Conservation (phyloP, 495 filamentous ascomycete genomes). For the Jackrogersella multiformis region DNA sequence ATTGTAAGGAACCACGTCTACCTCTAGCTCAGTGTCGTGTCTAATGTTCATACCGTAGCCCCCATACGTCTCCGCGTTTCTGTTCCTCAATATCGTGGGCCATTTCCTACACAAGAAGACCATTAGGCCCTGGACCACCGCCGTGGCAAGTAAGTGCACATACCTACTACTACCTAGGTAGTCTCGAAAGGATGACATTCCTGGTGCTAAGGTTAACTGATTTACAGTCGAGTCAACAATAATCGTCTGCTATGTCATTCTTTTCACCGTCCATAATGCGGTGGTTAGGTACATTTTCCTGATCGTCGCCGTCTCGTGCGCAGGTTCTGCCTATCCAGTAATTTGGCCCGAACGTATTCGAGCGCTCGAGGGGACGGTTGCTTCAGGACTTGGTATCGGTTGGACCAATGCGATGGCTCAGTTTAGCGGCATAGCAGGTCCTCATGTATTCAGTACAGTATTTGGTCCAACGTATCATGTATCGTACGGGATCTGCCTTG, state of each 20-base stretch:
- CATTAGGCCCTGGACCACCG: slow-evolving; percentile 53
- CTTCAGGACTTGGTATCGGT: slow-evolving; percentile 55
- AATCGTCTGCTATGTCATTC: slow-evolving; percentile 58
- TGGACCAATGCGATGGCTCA: slow-evolving; percentile 58
- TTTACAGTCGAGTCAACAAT: slow-evolving; percentile 51
- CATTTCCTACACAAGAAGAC: slow-evolving; percentile 49
- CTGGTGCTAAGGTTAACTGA: slow-evolving; percentile 1
- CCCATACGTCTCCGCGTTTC: slow-evolving; percentile 51
- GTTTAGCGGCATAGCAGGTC: slow-evolving; percentile 56
- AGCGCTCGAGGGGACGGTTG: slow-evolving; percentile 51
- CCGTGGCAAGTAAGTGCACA: slow-evolving; percentile 48
- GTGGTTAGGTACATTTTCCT: slow-evolving; percentile 53
- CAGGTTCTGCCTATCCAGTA: slow-evolving; percentile 54
- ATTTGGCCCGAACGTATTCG: slow-evolving; percentile 60
- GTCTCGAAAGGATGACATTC: not conserved
- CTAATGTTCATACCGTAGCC: slow-evolving; percentile 44
- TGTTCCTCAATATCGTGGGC: slow-evolving; percentile 52
- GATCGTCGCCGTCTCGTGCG: slow-evolving; percentile 52
- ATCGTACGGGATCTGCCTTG: slow-evolving; percentile 53
- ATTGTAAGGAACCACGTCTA: slow-evolving; percentile 45
- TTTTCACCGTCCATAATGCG: slow-evolving; percentile 52
- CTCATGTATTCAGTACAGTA: slow-evolving; percentile 52
- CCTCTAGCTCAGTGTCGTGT: not conserved
- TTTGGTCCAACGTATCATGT: slow-evolving; percentile 55
- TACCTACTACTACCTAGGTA: no score